These are phyloP conservation scores for Pestalotiopsis sp. DNA, from an alignment of 2,329 filamentous ascomycete species.

Conservation along the genomic window DNA sequence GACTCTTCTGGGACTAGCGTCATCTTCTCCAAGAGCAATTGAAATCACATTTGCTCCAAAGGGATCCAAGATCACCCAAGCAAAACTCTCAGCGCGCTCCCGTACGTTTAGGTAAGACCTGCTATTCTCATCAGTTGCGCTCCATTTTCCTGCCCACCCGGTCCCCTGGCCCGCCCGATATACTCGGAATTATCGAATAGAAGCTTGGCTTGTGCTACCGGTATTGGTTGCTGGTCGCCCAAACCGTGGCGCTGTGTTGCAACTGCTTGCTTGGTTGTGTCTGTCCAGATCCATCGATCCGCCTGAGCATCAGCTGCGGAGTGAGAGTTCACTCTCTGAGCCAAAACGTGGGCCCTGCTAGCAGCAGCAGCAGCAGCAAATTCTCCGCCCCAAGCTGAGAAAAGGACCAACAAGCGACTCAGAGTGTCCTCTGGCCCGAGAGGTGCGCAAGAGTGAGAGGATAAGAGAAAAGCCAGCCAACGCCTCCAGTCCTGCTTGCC, in stretches of 20 bases:
- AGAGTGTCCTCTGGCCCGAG: background rate
- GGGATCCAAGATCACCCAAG: conserved; percentile 14
- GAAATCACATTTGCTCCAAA: conserved; percentile 12
- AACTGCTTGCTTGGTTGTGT: background rate
- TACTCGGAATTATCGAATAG: conserved; percentile 24
- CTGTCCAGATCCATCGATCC: background rate
- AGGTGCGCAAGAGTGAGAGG: background rate
- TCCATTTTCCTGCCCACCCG: conserved; percentile 19
- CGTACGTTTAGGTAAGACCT: conserved; percentile 28
- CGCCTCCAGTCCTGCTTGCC: background rate
- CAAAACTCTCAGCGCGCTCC: conserved; percentile 23
- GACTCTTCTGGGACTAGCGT: conserved; percentile 8
- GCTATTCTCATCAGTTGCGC: conserved; percentile 15
- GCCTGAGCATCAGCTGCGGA: conserved; percentile 8
- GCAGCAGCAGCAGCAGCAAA: background rate
- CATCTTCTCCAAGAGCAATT: conserved; percentile 10
- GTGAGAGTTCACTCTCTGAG: conserved; percentile 4
- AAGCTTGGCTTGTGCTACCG: conserved; percentile 29
- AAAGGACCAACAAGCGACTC: background rate
- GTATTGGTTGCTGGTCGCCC: conserved; percentile 17
- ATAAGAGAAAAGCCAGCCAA: background rate
- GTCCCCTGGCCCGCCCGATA: conserved; percentile 18
- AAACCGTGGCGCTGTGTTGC: conserved; percentile 19
- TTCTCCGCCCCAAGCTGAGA: conserved; percentile 6
- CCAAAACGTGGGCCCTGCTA: conserved; percentile 10